Conservation (phyloP, 805 yeast genomes). For the Zygoascus bituminiphila region DNA sequence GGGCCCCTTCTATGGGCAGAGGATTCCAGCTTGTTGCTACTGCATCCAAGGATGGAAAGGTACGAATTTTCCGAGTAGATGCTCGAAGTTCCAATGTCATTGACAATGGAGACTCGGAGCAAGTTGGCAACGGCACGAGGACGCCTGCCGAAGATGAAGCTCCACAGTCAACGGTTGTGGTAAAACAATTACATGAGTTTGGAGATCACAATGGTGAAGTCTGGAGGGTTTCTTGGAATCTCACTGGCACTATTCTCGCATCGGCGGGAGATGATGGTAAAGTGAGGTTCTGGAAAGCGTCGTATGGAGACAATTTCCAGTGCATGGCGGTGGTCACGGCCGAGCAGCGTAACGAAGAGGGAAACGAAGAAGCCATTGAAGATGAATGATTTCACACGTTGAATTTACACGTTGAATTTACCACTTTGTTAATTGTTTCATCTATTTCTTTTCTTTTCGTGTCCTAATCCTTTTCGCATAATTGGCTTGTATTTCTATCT, state of each 20-base stretch:
- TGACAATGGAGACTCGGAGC: constrained; percentile 14
- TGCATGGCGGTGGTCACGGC: constrained; percentile 82
- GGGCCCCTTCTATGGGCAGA: constrained; percentile 97
- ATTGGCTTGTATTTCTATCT: too few species aligned
- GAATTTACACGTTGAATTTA: too few species aligned
- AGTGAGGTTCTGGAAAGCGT: constrained; percentile 84
- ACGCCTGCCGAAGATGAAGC: not conserved
- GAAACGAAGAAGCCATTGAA: not conserved
- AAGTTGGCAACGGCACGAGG: too few species aligned
- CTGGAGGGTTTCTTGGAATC: constrained; percentile 94
- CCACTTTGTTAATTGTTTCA: too few species aligned
- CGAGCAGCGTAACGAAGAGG: constrained; percentile 27
- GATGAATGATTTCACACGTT: not conserved
- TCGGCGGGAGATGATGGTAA: constrained; percentile 95
- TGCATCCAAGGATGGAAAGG: constrained; percentile 90
- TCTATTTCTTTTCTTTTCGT: too few species aligned
- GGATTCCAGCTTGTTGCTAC: constrained; percentile 85
- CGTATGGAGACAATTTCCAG: constrained; percentile 77
- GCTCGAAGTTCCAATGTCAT: not conserved
- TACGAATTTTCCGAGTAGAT: constrained; percentile 69
- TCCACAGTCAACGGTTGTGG: constrained; percentile 18
- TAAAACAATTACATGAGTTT: constrained; percentile 58
- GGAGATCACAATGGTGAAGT: constrained; percentile 81
- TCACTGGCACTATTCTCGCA: constrained; percentile 72
- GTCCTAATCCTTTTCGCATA: too few species aligned